Evolutionary conservation across 345 rosid genomes (phyloP), one percentile per base, ranked within the genome.

Genomic region (Aurinia saxatilis): DNA sequence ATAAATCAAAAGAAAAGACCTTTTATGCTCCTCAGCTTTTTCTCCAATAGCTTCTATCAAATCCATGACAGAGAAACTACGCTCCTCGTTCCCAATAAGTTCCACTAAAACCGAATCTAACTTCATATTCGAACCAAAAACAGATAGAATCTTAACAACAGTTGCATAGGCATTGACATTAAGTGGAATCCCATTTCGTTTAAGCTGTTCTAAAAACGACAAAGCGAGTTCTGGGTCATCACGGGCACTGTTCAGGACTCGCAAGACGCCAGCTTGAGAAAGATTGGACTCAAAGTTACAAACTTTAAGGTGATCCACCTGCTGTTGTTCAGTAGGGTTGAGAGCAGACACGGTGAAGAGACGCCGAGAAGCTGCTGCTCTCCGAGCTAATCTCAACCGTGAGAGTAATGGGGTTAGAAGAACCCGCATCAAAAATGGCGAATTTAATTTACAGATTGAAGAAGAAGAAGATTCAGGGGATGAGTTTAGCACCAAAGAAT

Each of bases 211-310:
- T 11, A 86, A 73, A 38, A 66, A 69, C 25, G 80, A 74, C 11
- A 84, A 63, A 15, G 89, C 87, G n/a, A 62, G 73, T 29, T 9
- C 37, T 4, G 91, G 91, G 44, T 86, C 76, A 55, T 71, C 54
- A 29, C 63, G 74, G 11, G 80, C 33, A 39, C 47, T 51, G 21
- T 73, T 52, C 50, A 87, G 70, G 29, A 49, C 21, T 30, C 79
- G 48, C 29, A 66, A 73, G 48, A 78, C 79, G 25, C 65, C 58
- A 33, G 21, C 8, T 38, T 69, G 31, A 42, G 51, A 17, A 29
- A 51, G 34, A 4, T 44, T 42, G 30, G 36, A n/a, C 31, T 30
- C 11, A 0, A 42, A n/a, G 44, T 18, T 39, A 7, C 39, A 42
- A 10, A 18, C 21, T 34, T 38, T 52, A 25, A 6, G 60, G 10